Conservation (phyloP, 2,329 filamentous ascomycete genomes). For the Magnaporthiopsis poae region DNA sequence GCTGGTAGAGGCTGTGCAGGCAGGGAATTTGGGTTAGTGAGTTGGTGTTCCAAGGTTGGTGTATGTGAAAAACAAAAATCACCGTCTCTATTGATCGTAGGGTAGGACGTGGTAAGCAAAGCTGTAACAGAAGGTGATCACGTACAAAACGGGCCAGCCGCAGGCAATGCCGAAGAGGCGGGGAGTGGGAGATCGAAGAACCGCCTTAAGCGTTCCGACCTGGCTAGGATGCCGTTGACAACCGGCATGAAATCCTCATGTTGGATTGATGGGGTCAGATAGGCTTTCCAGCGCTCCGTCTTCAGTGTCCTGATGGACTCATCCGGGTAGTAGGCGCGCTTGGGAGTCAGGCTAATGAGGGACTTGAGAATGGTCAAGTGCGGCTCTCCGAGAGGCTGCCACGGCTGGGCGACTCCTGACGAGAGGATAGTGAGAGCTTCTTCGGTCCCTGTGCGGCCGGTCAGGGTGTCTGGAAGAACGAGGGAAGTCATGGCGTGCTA, state of each 20-base stretch:
- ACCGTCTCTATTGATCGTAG: too few relatives aligned
- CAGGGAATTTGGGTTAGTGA: too few relatives aligned
- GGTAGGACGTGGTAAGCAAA: too few relatives aligned
- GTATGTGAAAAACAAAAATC: too few relatives aligned
- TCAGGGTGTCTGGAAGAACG: conserved; percentile 46
- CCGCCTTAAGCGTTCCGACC: conserved; percentile 21
- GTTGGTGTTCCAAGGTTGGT: too few relatives aligned
- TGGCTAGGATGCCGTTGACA: conserved; percentile 19
- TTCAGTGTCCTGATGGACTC: conserved; percentile 23
- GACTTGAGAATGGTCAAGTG: conserved; percentile 11
- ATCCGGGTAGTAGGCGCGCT: conserved; percentile 27
- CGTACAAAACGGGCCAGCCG: neutral
- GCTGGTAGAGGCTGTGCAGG: too few relatives aligned
- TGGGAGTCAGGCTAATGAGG: conserved; percentile 22
- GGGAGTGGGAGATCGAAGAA: conserved; percentile 12
- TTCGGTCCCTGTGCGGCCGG: conserved; percentile 49
- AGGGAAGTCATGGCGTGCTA: conserved; percentile 51
- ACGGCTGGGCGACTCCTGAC: conserved; percentile 42
- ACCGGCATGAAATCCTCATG: conserved; percentile 26
- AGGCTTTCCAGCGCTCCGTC: conserved; percentile 23
- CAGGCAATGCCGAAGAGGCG: neutral
- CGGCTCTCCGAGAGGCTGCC: conserved; percentile 23
- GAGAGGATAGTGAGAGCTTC: conserved; percentile 42
- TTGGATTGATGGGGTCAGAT: conserved; percentile 26
- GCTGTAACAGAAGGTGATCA: too few relatives aligned